phyloP scores from a whole-genome alignment of 1,284 basidiomycete genomes.

The Heterobasidion occidentale region DNA sequence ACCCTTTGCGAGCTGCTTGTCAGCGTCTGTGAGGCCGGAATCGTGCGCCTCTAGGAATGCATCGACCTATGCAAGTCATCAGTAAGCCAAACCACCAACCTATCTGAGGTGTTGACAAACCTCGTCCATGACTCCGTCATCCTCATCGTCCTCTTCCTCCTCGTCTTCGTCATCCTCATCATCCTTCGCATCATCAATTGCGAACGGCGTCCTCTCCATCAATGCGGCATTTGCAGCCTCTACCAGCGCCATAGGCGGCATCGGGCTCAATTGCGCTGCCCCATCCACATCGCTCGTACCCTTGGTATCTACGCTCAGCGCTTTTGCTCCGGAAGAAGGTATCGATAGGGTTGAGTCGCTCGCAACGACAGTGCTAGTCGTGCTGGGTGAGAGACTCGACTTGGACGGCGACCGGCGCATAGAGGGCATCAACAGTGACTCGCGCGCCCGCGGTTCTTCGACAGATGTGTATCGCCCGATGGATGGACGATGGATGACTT shows the following conservation, averaged over 20 bases:
- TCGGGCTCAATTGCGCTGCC: slow-evolving; percentile 33
- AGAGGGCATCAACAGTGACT: slow-evolving; percentile 70
- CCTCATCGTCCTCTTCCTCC: slow-evolving; percentile 49
- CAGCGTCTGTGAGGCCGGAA: slow-evolving; percentile 77
- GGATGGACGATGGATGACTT: slow-evolving; percentile 73
- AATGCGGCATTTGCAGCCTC: slow-evolving; percentile 77
- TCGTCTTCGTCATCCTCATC: slow-evolving; percentile 68
- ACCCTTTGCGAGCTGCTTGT: slow-evolving; percentile 80
- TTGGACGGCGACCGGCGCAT: slow-evolving; percentile 55
- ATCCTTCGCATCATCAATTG: slow-evolving; percentile 87
- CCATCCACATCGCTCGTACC: neutral
- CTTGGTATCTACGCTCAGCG: slow-evolving; percentile 2
- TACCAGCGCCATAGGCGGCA: slow-evolving; percentile 58
- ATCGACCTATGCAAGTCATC: slow-evolving; percentile 49
- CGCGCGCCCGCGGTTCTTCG: slow-evolving; percentile 83
- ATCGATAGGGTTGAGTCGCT: slow-evolving; percentile 26
- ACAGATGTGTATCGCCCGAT: slow-evolving; percentile 80
- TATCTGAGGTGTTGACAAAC: too few relatives aligned
- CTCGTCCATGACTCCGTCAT: slow-evolving; percentile 86
- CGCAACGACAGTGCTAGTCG: slow-evolving; percentile 21
- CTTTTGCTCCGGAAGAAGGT: slow-evolving; percentile 1
- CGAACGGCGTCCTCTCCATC: slow-evolving; percentile 87
- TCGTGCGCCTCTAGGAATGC: slow-evolving; percentile 90
- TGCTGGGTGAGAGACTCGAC: slow-evolving; percentile 34
- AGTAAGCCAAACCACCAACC: too few relatives aligned